Evolutionary conservation across 257 asterid genomes (phyloP), one percentile per base, ranked within the genome.

Genomic region (Nicotiana otophora): DNA sequence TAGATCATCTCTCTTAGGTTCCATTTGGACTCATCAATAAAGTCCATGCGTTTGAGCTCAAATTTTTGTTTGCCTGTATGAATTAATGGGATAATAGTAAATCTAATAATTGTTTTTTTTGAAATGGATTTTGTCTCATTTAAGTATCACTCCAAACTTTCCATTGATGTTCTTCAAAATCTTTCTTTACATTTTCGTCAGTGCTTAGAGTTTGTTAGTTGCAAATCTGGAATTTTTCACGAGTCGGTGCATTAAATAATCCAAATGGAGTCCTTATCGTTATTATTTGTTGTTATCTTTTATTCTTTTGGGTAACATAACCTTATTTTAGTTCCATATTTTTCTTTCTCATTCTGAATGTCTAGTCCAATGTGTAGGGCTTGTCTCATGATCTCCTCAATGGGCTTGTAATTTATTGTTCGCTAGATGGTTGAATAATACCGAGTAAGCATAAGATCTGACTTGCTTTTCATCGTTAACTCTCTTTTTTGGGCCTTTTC

Each of bases 381-480:
- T 51, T 75, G 46, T 51, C 64, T 51, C 54, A 53, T 53, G 17
- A 15, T 75, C 26, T 83, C 79, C 74, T 65, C 48, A 11, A 57
- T 42, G 7, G 48, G 48, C 81, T 68, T 46, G 20, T 15, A 33
- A 14, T 76, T 66, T 60, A 19, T 48, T 20, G 63, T 77, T 58
- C 34, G 20, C 23, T 58, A 64, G 58, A 23, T 0, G 33, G 10
- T 60, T 3, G 48, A 57, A 17, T 48, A 61, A 46, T 63, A 48
- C 3, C 0, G 31, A 53, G 58, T 84, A 15, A 15, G 7, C 42
- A 46, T 80, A 66, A 53, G 34, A 75, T 19, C 81, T 70, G 14
- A 78, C 78, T 79, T n/a, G 34, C 34, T 77, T 57, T 61, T 62
- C 82, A 77, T 82, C 55, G 15, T 58, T 36, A 62, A 55, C 63